These are phyloP conservation scores for Coleophoma eucalyptorum DNA, from an alignment of 2,329 filamentous ascomycete species.

Conservation along the genomic window DNA sequence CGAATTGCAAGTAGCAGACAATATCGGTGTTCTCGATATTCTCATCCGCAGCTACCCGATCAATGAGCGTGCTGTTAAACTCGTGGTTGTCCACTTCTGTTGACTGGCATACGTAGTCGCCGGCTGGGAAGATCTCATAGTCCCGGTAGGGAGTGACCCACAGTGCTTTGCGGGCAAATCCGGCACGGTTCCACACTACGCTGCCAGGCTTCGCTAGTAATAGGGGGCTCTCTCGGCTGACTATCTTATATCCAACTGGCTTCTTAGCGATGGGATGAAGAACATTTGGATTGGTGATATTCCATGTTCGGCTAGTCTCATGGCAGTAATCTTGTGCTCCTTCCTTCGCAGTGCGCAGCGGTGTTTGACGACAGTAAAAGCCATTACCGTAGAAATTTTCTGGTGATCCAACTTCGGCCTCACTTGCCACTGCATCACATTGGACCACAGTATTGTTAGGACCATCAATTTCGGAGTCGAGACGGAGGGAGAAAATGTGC, in stretches of 20 bases:
- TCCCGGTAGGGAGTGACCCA: constrained; percentile 65
- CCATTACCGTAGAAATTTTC: constrained; percentile 90
- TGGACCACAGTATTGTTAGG: constrained; percentile 81
- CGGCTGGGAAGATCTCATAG: constrained; percentile 55
- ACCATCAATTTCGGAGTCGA: constrained; percentile 85
- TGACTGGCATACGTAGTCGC: constrained; percentile 58
- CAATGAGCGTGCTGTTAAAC: not conserved
- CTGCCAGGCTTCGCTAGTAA: constrained; percentile 80
- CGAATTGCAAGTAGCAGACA: constrained; percentile 95
- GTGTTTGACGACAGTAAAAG: constrained; percentile 82
- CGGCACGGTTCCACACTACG: constrained; percentile 62
- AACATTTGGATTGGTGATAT: constrained; percentile 80
- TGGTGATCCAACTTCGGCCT: constrained; percentile 71
- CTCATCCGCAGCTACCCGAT: constrained; percentile 36
- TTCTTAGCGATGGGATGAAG: constrained; percentile 85
- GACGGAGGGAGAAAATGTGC: constrained; percentile 86
- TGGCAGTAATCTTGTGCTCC: constrained; percentile 79
- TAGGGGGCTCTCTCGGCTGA: constrained; percentile 76
- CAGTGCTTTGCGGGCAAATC: constrained; percentile 54
- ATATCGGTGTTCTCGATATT: constrained; percentile 78
- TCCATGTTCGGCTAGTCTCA: constrained; percentile 78
- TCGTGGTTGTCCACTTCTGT: constrained; percentile 25
- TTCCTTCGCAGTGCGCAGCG: constrained; percentile 65
- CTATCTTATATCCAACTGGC: constrained; percentile 82
- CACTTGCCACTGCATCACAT: constrained; percentile 68